Evolutionary conservation across 164 flowering plant species (phyloP), one percentile per base, ranked within the genome.

Genomic region (Malania oleifera): DNA sequence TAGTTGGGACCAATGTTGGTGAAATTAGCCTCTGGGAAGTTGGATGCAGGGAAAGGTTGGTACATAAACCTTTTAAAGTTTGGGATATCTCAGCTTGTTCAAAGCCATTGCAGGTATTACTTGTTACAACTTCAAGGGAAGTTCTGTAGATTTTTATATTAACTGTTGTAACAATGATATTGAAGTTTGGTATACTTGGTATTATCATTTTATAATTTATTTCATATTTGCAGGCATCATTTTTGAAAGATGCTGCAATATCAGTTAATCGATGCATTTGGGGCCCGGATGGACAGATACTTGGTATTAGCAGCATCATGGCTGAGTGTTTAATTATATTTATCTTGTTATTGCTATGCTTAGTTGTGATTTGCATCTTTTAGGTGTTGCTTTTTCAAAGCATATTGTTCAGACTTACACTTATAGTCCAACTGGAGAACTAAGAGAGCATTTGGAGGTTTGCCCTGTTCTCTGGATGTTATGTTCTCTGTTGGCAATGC

Each of bases 21-120:
- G 89, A 82, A 28, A 77, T 86, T 70, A 68, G 76, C 56, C 66
- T 86, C 29, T 86, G 92, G 87, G 87, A 80, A 62, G 80, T 78
- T 62, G 82, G 77, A 48, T 67, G 78, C 50, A 67, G 74, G 43
- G 80, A 75, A 59, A 71, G 67, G 64, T 65, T 79, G 41, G 77
- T 64, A 14, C 67, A 77, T 55, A 77, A 75, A 60, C 47, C 74
- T 11, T 80, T 82, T 63, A 76, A 78, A 57, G 73, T 82, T 43
- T 77, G 82, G 77, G 80, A 80, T 28, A 47, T 72, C 26, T 49
- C 73, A 27, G 45, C 67, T 27, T 77, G 73, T 67, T 66, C 79
- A 7, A 59, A 70, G 75, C 65, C 71, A 0, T 70, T 74, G 45
- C 82, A 75, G 82, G 82, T 75, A 51, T 26, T 39, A 62, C 14